phyloP scores from a whole-genome alignment of 2,329 filamentous ascomycete genomes.

The Fusarium devonianum region DNA sequence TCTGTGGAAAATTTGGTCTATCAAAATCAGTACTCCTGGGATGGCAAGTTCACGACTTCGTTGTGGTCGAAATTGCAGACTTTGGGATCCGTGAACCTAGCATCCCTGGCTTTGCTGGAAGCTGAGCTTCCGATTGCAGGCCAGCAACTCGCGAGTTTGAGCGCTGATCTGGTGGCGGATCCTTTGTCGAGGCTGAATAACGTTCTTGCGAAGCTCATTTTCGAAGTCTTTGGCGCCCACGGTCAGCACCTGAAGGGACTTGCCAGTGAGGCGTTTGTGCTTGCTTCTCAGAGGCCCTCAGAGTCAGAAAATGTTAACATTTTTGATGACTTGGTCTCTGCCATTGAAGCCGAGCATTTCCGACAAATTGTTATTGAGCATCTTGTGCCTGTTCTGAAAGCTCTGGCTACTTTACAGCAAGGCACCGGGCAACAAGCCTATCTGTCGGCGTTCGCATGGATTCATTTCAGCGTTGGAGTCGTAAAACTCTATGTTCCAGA shows the following conservation, averaged over 20 bases:
- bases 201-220: slow-evolving; percentile 56
- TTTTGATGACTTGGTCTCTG: slow-evolving; percentile 37
- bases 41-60: slow-evolving; percentile 51
- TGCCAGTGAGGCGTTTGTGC: slow-evolving; percentile 39
- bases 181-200: slow-evolving; percentile 58
- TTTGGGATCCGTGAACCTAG: slow-evolving; percentile 62
- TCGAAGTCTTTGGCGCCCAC: slow-evolving; percentile 52
- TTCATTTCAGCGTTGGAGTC: slow-evolving; percentile 76
- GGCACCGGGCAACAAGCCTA: slow-evolving; percentile 37
- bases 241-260: slow-evolving; percentile 44
- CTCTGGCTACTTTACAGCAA: slow-evolving; percentile 46
- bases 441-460: slow-evolving; percentile 67
- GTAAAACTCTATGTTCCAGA: slow-evolving; percentile 86
- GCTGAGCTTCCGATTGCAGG: slow-evolving; percentile 69
- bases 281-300: slow-evolving; percentile 20
- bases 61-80: slow-evolving; percentile 63
- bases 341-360: slow-evolving; percentile 48
- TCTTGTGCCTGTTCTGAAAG: slow-evolving; percentile 56
- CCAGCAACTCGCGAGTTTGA: slow-evolving; percentile 59
- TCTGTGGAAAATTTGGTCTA: slow-evolving; percentile 56
- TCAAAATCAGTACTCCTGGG: slow-evolving; percentile 49
- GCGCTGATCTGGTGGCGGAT: slow-evolving; percentile 57
- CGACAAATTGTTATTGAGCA: slow-evolving; percentile 49
- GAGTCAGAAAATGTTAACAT: slow-evolving; percentile 1
- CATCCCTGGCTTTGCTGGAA: slow-evolving; percentile 69